A percentile compares a stretch with the other conserved stretches of the same genome.
phyloP scores from a whole-genome alignment of 2,329 filamentous ascomycete species.

The Fusarium buharicum region DNA sequence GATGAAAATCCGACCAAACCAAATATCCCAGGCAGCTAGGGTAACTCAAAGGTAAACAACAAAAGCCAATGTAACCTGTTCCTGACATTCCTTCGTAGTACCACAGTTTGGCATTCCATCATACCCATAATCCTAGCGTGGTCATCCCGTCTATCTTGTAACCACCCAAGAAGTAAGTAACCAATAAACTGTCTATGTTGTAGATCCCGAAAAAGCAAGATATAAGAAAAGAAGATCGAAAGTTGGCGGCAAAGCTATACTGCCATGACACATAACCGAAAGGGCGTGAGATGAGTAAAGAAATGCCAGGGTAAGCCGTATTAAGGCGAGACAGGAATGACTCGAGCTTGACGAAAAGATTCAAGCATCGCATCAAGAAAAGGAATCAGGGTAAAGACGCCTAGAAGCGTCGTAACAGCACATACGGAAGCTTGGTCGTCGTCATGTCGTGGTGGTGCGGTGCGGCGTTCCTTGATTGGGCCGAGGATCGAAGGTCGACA shows the following conservation, averaged over 20 bases:
- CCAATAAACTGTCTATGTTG: constrained; percentile 37
- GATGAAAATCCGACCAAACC: constrained; percentile 38
- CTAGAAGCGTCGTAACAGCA: constrained; percentile 25
- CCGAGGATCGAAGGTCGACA: constrained; percentile 7
- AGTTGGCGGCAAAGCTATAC: constrained; percentile 32
- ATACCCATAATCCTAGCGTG: constrained; percentile 26
- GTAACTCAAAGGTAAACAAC: constrained; percentile 21
- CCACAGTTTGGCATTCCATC: constrained; percentile 32
- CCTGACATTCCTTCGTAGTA: constrained; percentile 30
- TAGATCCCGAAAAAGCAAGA: constrained; percentile 17
- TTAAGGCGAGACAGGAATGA: constrained; percentile 20
- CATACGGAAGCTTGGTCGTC: constrained; percentile 7
- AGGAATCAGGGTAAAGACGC: constrained; percentile 23
- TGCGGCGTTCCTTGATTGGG: constrained; percentile 15
- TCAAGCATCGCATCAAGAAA: constrained; percentile 6
- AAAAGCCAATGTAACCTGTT: constrained; percentile 20
- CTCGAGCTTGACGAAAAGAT: constrained; percentile 31
- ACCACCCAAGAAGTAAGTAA: constrained; percentile 16
- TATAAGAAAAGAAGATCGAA: constrained; percentile 13
- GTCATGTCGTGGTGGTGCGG: constrained; percentile 17
- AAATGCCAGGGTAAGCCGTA: constrained; percentile 10
- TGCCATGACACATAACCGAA: constrained; percentile 11
- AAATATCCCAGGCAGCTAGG: constrained; percentile 25
- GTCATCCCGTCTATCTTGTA: constrained; percentile 38
- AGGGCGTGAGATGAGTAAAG: constrained; percentile 9